Base-by-base conservation (phyloP, 345 rosid genomes). In the Sisymbrium altissimum region DNA sequence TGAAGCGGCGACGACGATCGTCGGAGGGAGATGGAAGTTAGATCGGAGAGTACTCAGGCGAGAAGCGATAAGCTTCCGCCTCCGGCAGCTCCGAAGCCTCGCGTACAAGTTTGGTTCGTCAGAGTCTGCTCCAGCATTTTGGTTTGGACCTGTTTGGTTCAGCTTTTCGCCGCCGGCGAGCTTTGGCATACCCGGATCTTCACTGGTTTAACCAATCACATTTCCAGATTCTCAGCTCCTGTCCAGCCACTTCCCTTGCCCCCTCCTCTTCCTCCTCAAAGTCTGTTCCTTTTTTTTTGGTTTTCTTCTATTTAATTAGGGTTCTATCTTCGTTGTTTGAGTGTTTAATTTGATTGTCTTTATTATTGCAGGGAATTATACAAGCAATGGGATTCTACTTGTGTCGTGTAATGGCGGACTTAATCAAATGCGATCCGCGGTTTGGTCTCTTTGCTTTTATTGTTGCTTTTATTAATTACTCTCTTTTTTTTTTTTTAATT, bases 341-440 rank as follows among this genome's bases (percentile, higher is more conserved):
- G 19, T 41, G 43, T 46, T 9, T 46, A 18, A 62, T 29, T 29
- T 36, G 17, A 70, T 29, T 17, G 15, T 64, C 3, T 9, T 59
- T 18, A 41, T 35, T 43, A 4, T 43, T n/a, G 66, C 85, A 94
- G 97, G 97, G 76, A 87, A 88, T 52, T 91, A 89, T 74, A 84
- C 81, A 40, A 89, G 95, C 81, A 88, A 89, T 57, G 98, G 97
- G 52, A 91, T 83, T 77, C 86, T 94, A 41, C 80, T 70, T 67
- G 96, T 94, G 53, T 94, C 97, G 4, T 94, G 96, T 82, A 88
- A 94, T 78, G 97, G 93, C 27, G 97, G 97, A 55, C 71, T 94
- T 79, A 94, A 94, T 85, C 97, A 94, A 87, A 94, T 94, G 98
- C 93, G 97, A 78, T 88, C 96, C 41, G 95, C 92, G 77, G 97